Base-by-base conservation (phyloP, 106 monocot species). In the Platanthera guangdongensis region DNA sequence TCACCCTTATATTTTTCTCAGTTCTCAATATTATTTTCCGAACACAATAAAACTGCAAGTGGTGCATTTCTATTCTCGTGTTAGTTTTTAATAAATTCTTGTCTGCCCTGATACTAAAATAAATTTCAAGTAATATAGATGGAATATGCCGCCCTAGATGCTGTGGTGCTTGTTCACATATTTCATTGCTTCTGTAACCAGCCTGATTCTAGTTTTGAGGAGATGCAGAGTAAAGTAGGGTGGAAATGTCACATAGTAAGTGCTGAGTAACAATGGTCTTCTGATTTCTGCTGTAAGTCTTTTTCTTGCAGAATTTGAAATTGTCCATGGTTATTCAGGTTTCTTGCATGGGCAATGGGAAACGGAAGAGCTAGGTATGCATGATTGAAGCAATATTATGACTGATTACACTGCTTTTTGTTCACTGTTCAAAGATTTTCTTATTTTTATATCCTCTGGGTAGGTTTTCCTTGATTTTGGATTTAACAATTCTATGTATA, bases 141-240 rank as follows among this genome's bases (percentile, higher is more conserved):
- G 62, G 97, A 94, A 80, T 99, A 99, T 81, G 97, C 97, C 50
- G 97, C 97, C 50, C 89, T 99, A 65, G 97, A 99, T 87, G 94
- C 97, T 52, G 92, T 73, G 51, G 94, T 99, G 60, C 92, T 99
- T 8, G 79, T 99, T 15, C 89, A 83, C 78, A 99, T 99, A 84
- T 99, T 99, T 74, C 85, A 76, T 78, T 90, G 88, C 78, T 75
- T 88, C 28, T 57, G 77, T 21, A 76, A 52, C 19, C 88, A 89
- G 62, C 78, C 85, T 69, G 76, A 85, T 4, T 72, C 83, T 49
- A 60, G 65, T 39, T 75, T 52, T 47, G 22, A 80, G 53, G 78
- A 60, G 13, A 85, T 77, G 52, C 68, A 47, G 15, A 75, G 82
- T 76, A 89, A 87, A 78, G 81, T 78, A 9, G 87, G 82, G 72